Evolutionary conservation across 2,329 filamentous ascomycete species (phyloP), one percentile per base, ranked within the genome.

Genomic region (Fusarium camptoceras): DNA sequence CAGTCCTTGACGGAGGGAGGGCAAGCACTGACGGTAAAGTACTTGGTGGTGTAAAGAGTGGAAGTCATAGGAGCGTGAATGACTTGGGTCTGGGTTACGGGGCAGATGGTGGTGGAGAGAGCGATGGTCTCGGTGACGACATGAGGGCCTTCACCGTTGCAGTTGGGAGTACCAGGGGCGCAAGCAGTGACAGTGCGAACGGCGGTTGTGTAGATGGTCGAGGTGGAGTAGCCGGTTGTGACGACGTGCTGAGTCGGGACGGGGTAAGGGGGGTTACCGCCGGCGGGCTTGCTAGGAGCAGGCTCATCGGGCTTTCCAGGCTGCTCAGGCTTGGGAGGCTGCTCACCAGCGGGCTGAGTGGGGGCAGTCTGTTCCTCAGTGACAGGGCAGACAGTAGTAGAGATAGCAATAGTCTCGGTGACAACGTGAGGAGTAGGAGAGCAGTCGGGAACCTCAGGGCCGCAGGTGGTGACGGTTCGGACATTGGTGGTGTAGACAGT

Each of bases 21-120:
- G 14, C 63, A 66, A 4, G 63, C 63, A 5, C 61, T 66, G 12
- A 68, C 41, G n/a, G 64, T 72, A 31, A 59, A 62, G 49, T 64
- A 59, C 62, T 70, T 55, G 24, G 69, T 72, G 2, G 70, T 72
- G 55, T 73, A 71, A 12, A 69, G 60, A 37, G 70, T 71, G 10
- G 53, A 59, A 10, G 64, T 71, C 39, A 30, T n/a, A 48, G 63
- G 63, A 2, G 48, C 62, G 2, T 47, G 55, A 5, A 66, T 31
- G 6, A 66, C 27, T 28, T 68, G 66, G 4, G 54, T 59, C 24
- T 41, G 41, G 15, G 72, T 73, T 5, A 74, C 72, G 0, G 72
- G 72, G 50, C 59, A 62, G 8, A 62, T 5, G 16, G 70, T 73
- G 18, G 70, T 73, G 0, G 64, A 72, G 41, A 73, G n/a, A 22